Percentiles rank a stretch among this genome's conserved stretches.
These are phyloP conservation scores for Warburgia ugandensis DNA, from an alignment of 164 flowering plant species.

Conservation along the genomic window DNA sequence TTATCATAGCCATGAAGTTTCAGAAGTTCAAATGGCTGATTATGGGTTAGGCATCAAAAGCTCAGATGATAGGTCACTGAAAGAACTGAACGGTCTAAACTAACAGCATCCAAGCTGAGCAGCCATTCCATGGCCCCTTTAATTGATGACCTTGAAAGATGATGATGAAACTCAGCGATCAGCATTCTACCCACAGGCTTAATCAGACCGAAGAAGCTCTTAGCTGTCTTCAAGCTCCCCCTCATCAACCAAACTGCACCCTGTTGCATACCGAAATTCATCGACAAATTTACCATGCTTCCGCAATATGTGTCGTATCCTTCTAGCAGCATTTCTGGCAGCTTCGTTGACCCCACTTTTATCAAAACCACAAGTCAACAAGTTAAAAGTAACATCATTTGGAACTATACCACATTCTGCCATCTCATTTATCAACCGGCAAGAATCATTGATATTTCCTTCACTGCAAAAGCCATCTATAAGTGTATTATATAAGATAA, in stretches of 20 bases:
- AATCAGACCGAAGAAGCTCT: background rate
- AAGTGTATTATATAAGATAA: conserved; percentile 39
- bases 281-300: conserved; percentile 16
- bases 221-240: too few species aligned
- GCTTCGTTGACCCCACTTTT: conserved; percentile 26
- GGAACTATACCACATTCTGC: conserved; percentile 28
- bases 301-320: conserved; percentile 23
- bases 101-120: too few species aligned
- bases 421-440: conserved; percentile 34
- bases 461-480: conserved; percentile 39
- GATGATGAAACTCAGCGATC: too few species aligned
- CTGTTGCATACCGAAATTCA: background rate
- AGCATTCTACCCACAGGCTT: background rate
- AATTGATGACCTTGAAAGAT: too few species aligned
- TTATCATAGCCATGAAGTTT: too few species aligned
- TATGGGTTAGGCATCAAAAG: too few species aligned
- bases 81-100: too few species aligned
- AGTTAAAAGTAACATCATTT: conserved; percentile 30
- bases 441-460: conserved; percentile 32
- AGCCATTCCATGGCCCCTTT: too few species aligned
- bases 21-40: too few species aligned
- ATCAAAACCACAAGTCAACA: conserved; percentile 32
- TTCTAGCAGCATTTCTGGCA: conserved; percentile 21
- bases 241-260: background rate
- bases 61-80: too few species aligned